These are phyloP conservation scores for Amorphotheca resinae DNA, from an alignment of 495 filamentous ascomycete genomes.

Conservation along the genomic window DNA sequence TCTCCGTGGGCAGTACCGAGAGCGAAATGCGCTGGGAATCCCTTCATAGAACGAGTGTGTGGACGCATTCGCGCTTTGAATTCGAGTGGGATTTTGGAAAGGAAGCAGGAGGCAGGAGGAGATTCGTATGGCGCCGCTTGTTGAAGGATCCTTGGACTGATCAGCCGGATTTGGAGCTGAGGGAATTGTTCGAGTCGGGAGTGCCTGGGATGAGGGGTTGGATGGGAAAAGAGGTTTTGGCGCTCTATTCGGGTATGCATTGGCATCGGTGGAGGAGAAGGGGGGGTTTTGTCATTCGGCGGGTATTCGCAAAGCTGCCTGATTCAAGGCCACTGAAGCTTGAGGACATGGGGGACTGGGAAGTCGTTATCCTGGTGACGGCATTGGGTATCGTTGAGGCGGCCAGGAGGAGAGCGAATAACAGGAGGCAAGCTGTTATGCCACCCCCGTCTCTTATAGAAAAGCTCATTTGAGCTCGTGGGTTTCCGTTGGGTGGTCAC, in stretches of 20 bases:
- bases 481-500: too few relatives aligned
- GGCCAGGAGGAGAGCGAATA: slow-evolving; percentile 5
- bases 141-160: not conserved
- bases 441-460: too few relatives aligned
- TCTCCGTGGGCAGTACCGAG: not conserved
- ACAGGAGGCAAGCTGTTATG: too few relatives aligned
- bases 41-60: not conserved
- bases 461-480: too few relatives aligned
- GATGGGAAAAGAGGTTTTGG: slow-evolving; percentile 1
- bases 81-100: not conserved
- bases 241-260: slow-evolving; percentile 4
- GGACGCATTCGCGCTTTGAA: slow-evolving; percentile 1
- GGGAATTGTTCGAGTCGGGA: not conserved
- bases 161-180: slow-evolving; percentile 10
- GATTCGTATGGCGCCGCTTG: slow-evolving; percentile 1
- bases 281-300: not conserved
- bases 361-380: slow-evolving; percentile 5
- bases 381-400: slow-evolving; percentile 7
- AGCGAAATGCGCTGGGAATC: not conserved
- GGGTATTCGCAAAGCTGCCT: not conserved
- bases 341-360: slow-evolving; percentile 2
- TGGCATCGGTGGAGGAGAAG: not conserved
- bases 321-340: not conserved
- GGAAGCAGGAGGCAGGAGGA: not conserved
- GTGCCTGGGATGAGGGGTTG: not conserved